These are phyloP conservation scores for Mycocentrospora acerina DNA, from an alignment of 2,329 filamentous ascomycete species.

Conservation along the genomic window DNA sequence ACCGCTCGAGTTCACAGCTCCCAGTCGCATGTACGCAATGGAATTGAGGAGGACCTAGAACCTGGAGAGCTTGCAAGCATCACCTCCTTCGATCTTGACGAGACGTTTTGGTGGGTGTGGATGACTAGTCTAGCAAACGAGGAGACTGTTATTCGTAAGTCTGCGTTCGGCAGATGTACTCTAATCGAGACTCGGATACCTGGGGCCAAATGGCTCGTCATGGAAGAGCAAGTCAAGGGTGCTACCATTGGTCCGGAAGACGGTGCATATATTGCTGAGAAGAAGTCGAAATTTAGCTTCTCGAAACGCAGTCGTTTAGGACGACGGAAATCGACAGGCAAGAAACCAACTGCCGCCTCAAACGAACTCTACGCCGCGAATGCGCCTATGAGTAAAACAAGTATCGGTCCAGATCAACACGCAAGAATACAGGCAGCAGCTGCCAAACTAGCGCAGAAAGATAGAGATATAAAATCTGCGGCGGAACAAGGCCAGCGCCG, in stretches of 20 bases:
- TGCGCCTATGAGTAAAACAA: slow-evolving; percentile 71
- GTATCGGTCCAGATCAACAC: slow-evolving; percentile 86
- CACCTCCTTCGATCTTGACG: slow-evolving; percentile 79
- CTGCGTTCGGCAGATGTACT: slow-evolving; percentile 90
- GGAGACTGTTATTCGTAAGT: slow-evolving; percentile 81
- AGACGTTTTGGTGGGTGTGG: slow-evolving; percentile 99
- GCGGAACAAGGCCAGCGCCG: slow-evolving; percentile 56
- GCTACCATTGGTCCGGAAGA: slow-evolving; percentile 81
- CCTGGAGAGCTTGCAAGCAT: slow-evolving; percentile 96
- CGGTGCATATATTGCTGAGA: slow-evolving; percentile 89
- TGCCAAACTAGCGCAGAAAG: slow-evolving; percentile 73
- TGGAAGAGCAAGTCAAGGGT: slow-evolving; percentile 95
- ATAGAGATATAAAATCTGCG: slow-evolving; percentile 59
- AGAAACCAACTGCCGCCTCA: slow-evolving; percentile 42
- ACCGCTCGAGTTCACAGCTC: slow-evolving; percentile 74
- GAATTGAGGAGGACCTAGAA: slow-evolving; percentile 71
- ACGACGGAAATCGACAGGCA: slow-evolving; percentile 54
- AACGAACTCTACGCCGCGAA: slow-evolving; percentile 57
- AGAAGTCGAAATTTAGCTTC: slow-evolving; percentile 91
- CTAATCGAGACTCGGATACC: slow-evolving; percentile 84
- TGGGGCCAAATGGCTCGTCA: slow-evolving; percentile 83
- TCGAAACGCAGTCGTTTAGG: slow-evolving; percentile 68
- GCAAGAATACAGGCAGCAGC: slow-evolving; percentile 91
- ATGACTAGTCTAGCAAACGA: slow-evolving; percentile 93
- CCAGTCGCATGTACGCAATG: slow-evolving; percentile 70